Base-by-base conservation (phyloP, 176 grass and related monocot species). In the Phragmites australis region DNA sequence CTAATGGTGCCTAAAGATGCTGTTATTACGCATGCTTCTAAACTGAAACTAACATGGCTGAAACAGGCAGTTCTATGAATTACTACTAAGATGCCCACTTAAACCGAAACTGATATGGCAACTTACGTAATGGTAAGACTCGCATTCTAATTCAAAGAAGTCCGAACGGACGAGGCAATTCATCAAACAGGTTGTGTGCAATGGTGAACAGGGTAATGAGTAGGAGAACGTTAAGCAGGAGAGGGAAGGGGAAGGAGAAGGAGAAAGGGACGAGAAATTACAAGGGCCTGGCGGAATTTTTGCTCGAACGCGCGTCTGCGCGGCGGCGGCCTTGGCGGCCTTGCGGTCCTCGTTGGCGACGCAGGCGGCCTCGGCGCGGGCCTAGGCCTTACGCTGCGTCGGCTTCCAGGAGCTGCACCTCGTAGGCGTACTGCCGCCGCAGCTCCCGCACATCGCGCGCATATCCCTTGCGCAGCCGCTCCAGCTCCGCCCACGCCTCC, bases 301-400 rank as follows among this genome's bases (percentile, higher is more conserved):
- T 93, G 46, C 92, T 94, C 78, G 81, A 98, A 85, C 41, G 75
- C 92, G 88, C 48, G 92, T 93, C 92, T 88, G 29, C 41, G 90
- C 92, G 12, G 90, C 92, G 19, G 86, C 86, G 5, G 79, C 92
- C 86, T 95, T 98, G 60, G 81, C 81, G 22, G 80, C 91, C 81
- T 91, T 98, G 78, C 86, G 88, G 72, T 95, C 88, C 88, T 99
- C 84, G 77, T 89, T 99, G 75, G 81, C 92, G 66, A 89, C 26
- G 19, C 92, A 81, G 19, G 76, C 73, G 47, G 88, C 90, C 86
- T 93, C 96, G n/a, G 88, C 77, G 32, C 92, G 86, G 0, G 82
- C 90, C 32, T 99, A 88, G 25, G 81, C 96, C 81, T 93, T 99
- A 42, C 84, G 88, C 86, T 93, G 86, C 75, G 88, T 95, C 92